phyloP scores from a whole-genome alignment of 2,329 filamentous ascomycete species.

The Bipolaris bicolor region DNA sequence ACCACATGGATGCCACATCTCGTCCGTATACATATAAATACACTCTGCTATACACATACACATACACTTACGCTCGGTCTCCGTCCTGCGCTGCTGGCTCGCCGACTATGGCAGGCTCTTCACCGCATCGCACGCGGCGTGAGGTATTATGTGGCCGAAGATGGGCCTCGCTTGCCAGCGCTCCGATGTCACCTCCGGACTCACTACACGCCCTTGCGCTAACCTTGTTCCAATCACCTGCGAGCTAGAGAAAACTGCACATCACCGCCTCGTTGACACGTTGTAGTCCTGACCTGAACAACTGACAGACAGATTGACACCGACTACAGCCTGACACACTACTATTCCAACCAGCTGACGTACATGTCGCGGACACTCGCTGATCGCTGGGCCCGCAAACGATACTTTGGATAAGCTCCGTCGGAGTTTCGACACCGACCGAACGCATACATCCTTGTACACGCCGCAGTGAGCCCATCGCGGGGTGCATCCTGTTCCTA shows the following conservation, averaged over 20 bases:
- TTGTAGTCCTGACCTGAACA: not conserved
- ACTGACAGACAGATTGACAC: constrained; percentile 1
- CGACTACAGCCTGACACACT: not conserved
- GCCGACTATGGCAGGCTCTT: not conserved
- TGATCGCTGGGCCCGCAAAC: constrained; percentile 56
- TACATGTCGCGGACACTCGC: constrained; percentile 63
- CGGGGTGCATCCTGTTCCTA: constrained; percentile 26
- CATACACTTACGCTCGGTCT: too few species aligned
- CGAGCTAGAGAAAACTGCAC: constrained; percentile 30
- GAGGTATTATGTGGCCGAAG: constrained; percentile 8
- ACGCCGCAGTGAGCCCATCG: constrained; percentile 19
- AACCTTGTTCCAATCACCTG: constrained; percentile 19
- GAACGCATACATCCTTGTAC: constrained; percentile 33
- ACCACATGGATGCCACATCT: constrained; percentile 8
- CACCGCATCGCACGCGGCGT: not conserved
- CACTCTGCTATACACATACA: too few species aligned
- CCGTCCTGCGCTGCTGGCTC: too few species aligned
- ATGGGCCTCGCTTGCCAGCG: constrained; percentile 23
- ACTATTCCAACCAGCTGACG: constrained; percentile 22
- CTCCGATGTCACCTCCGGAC: constrained; percentile 25
- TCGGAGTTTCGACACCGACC: constrained; percentile 11
- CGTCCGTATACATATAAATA: too few species aligned
- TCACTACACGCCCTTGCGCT: constrained; percentile 18
- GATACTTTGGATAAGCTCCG: constrained; percentile 54
- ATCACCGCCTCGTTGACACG: constrained; percentile 19